Conservation (phyloP, 2,329 filamentous ascomycete species). For the Beauveria bassiana region DNA sequence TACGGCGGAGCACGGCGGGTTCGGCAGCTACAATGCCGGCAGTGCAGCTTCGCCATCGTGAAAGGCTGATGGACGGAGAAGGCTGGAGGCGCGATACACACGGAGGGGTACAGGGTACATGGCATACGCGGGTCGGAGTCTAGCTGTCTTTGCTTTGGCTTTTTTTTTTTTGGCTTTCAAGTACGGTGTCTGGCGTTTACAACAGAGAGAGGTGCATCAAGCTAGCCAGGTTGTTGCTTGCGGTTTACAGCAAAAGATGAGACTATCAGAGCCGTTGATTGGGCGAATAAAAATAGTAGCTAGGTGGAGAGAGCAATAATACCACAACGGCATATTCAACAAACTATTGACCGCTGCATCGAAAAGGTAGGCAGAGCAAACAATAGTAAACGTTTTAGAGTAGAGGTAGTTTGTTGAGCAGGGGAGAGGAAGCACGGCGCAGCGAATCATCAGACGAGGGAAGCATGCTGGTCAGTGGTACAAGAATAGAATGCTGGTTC, state of each 20-base stretch:
- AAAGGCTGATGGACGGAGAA: neutral
- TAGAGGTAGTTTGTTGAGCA: neutral
- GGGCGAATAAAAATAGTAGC: neutral
- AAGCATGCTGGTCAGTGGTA: neutral
- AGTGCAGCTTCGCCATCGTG: conserved; percentile 6
- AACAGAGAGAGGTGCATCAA: neutral
- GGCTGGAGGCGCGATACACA: neutral
- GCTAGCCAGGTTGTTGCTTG: too few species aligned
- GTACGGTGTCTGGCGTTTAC: neutral
- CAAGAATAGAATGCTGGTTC: neutral
- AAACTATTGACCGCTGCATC: neutral
- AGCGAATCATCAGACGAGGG: neutral
- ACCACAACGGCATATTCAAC: neutral
- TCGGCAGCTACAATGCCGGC: conserved; percentile 44
- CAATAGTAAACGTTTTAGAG: neutral
- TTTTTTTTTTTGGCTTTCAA: neutral
- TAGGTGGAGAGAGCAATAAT: neutral
- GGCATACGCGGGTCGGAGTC: neutral
- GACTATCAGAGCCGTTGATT: too few species aligned
- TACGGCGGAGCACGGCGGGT: conserved; percentile 49
- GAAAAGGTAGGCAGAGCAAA: neutral
- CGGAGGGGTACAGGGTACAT: neutral
- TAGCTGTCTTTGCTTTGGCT: neutral
- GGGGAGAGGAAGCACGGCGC: neutral
- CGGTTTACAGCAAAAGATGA: too few species aligned